Base-by-base conservation (phyloP, 169 alveolate species). In the Theileria luwenshuni region DNA sequence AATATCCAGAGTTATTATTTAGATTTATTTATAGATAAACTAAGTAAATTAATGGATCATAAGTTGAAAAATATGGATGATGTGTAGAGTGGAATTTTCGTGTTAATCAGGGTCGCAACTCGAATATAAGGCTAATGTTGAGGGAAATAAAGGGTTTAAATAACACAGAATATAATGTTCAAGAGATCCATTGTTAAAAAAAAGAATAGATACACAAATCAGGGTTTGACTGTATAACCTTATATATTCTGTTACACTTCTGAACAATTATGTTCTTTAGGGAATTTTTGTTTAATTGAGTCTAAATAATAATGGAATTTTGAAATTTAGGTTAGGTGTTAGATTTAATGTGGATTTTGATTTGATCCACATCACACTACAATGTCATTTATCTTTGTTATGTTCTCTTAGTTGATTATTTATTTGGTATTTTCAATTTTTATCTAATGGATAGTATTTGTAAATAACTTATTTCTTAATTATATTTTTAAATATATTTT, bases 321-420 rank as follows among this genome's bases (percentile, higher is more conserved):
- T 8, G 1, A 13, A 54, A 54, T 13, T 25, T 23, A 54, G 33
- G 19, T 2, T 13, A n/a, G 19, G 27, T 54, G n/a, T 13, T 54
- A 6, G 19, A 54, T 2, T 2, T 54, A 54, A n/a, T 54, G 13
- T 5, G 15, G 27, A 3, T 8, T 54, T n/a, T 54, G 3, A 2
- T 8, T 54, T 32, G 27, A 54, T 54, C 63, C 63, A 54, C 17
- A 54, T 54, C 63, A 54, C 63, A 54, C 63, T 54, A 54, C 63
- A 54, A 25, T 13, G 42, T 15, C 27, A 13, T 10, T 10, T 23
- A 12, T 54, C 15, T 23, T 8, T 54, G n/a, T 54, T n/a, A 54
- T 54, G 13, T 54, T 23, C 3, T 23, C 13, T 25, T 12, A 25
- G 42, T n/a, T 10, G 1, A 13, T 21, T 23, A 54, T 54, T 54